Conservation (phyloP, 306 rosid species). For the Castanea sativa region DNA sequence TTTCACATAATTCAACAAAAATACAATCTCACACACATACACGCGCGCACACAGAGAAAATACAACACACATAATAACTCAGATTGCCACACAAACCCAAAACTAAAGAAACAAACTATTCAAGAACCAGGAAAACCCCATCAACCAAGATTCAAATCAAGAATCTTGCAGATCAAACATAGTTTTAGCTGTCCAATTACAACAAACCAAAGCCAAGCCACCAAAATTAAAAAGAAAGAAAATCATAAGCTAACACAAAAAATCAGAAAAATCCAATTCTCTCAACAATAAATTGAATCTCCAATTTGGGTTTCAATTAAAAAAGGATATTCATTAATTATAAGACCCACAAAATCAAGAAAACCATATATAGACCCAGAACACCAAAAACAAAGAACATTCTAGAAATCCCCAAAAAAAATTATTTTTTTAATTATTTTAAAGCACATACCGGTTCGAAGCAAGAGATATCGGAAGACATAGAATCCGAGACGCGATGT, state of each 20-base stretch:
- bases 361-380: neutral
- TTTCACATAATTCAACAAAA: too few relatives aligned
- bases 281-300: neutral
- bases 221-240: neutral
- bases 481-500: slow-evolving; percentile 12
- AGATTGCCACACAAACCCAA: neutral
- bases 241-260: neutral
- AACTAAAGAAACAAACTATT: neutral
- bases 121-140: neutral
- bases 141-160: neutral
- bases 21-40: neutral
- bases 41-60: neutral
- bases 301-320: neutral
- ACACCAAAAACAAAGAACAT: slow-evolving; percentile 7
- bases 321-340: too few relatives aligned
- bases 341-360: neutral
- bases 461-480: slow-evolving; percentile 18
- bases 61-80: neutral
- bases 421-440: neutral
- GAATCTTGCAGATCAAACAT: neutral
- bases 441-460: slow-evolving; percentile 22
- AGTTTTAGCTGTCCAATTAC: neutral
- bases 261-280: neutral
- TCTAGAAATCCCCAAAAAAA: neutral
- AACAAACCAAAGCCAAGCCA: neutral